Evolutionary conservation across 2,329 filamentous ascomycete species (phyloP).

Genomic region (Botrytis elliptica): DNA sequence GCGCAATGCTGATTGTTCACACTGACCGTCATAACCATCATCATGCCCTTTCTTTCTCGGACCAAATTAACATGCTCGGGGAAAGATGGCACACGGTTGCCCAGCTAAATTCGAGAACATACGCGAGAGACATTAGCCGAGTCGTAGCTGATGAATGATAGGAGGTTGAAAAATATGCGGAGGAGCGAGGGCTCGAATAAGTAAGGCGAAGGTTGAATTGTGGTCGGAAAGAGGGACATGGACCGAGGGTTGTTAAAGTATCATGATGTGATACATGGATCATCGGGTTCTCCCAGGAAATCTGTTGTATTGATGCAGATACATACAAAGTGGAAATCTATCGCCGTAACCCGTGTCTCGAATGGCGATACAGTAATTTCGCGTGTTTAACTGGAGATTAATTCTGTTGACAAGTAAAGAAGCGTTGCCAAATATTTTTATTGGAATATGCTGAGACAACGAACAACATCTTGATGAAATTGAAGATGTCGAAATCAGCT

Average conservation of each 20-base stretch:
- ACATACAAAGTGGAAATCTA: not conserved
- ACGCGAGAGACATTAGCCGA: not conserved
- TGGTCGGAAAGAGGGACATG: not conserved
- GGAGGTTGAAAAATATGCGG: not conserved
- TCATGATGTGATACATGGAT: not conserved
- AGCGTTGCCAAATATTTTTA: not conserved
- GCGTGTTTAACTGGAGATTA: not conserved
- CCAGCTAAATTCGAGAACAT: not conserved
- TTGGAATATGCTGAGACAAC: not conserved
- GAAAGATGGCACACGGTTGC: not conserved
- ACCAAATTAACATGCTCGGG: not conserved
- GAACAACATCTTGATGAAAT: not conserved
- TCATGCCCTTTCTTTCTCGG: too few species aligned
- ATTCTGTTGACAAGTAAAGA: not conserved
- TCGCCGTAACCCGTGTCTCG: not conserved
- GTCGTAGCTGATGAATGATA: not conserved
- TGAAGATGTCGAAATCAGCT: not conserved
- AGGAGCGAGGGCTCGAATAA: not conserved
- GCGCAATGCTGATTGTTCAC: not conserved
- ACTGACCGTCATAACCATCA: not conserved
- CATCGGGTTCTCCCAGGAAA: not conserved
- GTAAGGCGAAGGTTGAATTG: not conserved
- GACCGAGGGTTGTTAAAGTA: not conserved
- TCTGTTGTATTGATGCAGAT: not conserved
- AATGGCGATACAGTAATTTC: not conserved